Evolutionary conservation across 169 alveolate genomes (phyloP).

Genomic region (Plasmodium gallinaceum): DNA sequence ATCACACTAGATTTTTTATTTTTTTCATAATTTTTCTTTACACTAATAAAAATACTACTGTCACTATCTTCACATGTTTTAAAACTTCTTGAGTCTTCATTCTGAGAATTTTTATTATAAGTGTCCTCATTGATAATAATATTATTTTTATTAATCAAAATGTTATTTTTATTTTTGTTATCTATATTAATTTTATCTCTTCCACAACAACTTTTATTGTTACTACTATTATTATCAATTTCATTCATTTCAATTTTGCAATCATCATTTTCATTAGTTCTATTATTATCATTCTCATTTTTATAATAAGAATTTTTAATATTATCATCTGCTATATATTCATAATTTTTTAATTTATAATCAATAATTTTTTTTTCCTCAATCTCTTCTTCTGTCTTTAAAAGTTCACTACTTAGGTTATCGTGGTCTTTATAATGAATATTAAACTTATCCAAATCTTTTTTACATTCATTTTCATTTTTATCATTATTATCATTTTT

Average conservation of each 20-base stretch:
- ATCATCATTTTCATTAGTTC: too few species aligned
- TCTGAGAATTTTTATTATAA: not conserved
- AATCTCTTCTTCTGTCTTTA: too few species aligned
- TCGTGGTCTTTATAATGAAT: too few species aligned
- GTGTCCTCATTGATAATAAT: not conserved
- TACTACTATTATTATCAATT: not conserved
- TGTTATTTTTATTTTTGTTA: not conserved
- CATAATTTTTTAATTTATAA: too few species aligned
- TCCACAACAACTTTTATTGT: not conserved
- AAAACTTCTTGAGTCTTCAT: not conserved
- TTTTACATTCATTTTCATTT: not conserved
- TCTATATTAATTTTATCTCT: constrained; percentile 1
- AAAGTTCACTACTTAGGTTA: too few species aligned
- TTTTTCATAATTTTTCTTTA: not conserved
- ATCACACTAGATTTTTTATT: not conserved
- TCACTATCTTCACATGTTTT: not conserved
- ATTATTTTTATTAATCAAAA: not conserved
- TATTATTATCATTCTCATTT: too few species aligned
- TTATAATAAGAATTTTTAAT: too few species aligned
- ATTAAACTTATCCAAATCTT: too few species aligned
- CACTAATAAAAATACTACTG: not conserved
- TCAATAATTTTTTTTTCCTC: too few species aligned
- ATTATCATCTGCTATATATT: too few species aligned
- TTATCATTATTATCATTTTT: not conserved
- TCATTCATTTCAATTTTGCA: not conserved